Percentiles rank a stretch among this genome's conserved stretches.
phyloP scores from a whole-genome alignment of 768 basidiomycete species.

The Chalciporus sphaerocephalus region DNA sequence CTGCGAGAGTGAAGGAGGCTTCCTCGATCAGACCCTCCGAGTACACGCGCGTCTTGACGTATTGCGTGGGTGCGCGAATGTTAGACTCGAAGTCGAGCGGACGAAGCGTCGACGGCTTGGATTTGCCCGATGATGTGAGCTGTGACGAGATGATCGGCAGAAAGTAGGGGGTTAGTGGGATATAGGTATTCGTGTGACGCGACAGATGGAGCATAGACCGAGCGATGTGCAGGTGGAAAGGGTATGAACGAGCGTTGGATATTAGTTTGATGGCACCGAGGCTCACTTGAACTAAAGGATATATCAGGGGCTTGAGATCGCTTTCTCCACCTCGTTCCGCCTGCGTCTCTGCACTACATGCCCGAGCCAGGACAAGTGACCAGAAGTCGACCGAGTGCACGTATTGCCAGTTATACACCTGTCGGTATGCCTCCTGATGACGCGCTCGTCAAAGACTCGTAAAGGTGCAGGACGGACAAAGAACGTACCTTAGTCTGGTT shows the following conservation, averaged over 20 bases:
- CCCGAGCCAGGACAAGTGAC: slow-evolving; percentile 79
- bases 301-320: slow-evolving; percentile 83
- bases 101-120: slow-evolving; percentile 80
- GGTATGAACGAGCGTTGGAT: slow-evolving; percentile 86
- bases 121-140: slow-evolving; percentile 61
- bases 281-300: slow-evolving; percentile 92
- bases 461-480: not conserved
- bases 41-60: slow-evolving; percentile 84
- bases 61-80: slow-evolving; percentile 84
- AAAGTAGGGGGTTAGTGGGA: slow-evolving; percentile 83
- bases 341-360: slow-evolving; percentile 62
- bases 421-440: slow-evolving; percentile 78
- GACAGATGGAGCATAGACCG: slow-evolving; percentile 86
- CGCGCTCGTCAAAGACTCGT: slow-evolving; percentile 7
- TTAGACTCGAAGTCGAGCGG: slow-evolving; percentile 86
- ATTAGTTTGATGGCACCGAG: slow-evolving; percentile 89
- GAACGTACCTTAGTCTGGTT: slow-evolving; percentile 67
- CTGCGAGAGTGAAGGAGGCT: slow-evolving; percentile 67
- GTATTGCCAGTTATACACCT: slow-evolving; percentile 99
- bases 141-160: slow-evolving; percentile 80
- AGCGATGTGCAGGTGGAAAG: slow-evolving; percentile 89
- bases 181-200: slow-evolving; percentile 77
- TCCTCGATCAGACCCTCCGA: slow-evolving; percentile 82
- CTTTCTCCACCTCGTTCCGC: slow-evolving; percentile 56
- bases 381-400: slow-evolving; percentile 96